These are phyloP conservation scores for Suhomyces sp. DNA, from an alignment of 805 yeast species.

Conservation along the genomic window DNA sequence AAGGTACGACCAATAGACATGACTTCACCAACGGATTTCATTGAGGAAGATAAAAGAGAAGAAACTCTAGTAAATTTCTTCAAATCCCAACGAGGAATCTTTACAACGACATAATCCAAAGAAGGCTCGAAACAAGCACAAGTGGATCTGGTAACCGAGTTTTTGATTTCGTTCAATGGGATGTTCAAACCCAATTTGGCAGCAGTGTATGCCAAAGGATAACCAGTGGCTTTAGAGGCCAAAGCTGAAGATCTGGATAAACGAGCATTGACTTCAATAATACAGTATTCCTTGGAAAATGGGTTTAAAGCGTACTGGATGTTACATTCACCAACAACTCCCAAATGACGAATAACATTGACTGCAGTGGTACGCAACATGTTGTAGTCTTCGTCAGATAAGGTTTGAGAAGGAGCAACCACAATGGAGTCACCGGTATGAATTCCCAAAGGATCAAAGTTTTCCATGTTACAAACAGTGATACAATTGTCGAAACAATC, in stretches of 20 bases:
- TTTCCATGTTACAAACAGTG: constrained; percentile 99
- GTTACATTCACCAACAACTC: constrained; percentile 99
- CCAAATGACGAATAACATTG: constrained; percentile 93
- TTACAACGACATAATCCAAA: constrained; percentile 91
- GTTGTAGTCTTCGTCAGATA: constrained; percentile 94
- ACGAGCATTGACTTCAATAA: constrained; percentile 97
- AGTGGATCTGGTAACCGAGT: constrained; percentile 90
- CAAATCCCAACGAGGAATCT: constrained; percentile 99
- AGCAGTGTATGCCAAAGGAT: constrained; percentile 96
- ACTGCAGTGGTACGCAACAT: constrained; percentile 98
- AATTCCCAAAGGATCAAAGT: constrained; percentile 96
- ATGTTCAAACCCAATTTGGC: constrained; percentile 93
- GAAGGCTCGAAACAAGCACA: constrained; percentile 98
- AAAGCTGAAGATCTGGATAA: constrained; percentile 97
- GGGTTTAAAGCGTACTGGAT: constrained; percentile 97
- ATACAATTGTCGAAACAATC: constrained; percentile 97
- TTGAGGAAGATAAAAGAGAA: constrained; percentile 80
- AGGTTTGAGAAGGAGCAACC: constrained; percentile 97
- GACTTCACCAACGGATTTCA: constrained; percentile 99
- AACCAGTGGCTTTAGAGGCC: constrained; percentile 98
- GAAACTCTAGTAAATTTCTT: constrained; percentile 93
- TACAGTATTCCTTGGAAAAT: constrained; percentile 88
- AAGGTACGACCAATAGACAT: constrained; percentile 97
- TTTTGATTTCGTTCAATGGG: constrained; percentile 86
- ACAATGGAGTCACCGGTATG: constrained; percentile 99